Evolutionary conservation across 768 basidiomycete species (phyloP), one percentile per base, ranked within the genome.

Genomic region (Pisolithus albus): DNA sequence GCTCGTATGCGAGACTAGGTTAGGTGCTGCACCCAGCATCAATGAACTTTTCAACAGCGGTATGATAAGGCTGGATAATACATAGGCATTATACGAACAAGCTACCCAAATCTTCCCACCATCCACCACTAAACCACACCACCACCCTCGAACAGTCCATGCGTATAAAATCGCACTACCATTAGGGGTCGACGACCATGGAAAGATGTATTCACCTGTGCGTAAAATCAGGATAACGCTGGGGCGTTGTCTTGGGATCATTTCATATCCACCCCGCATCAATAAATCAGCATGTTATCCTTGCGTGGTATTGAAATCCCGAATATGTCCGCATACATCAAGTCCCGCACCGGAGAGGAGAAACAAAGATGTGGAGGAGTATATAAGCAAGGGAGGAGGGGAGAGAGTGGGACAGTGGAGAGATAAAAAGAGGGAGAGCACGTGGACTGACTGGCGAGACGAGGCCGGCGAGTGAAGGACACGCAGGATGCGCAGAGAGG

Each of bases 1-100:
- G 89, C 93, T 0, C 76, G 94, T 13, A 92, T 94, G 92, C 81
- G 94, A 23, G 91, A 92, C 69, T 94, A 67, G 74, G 11, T 34
- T 34, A 34, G 7, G 30, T 32, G 3, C 10, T 32, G 30, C 30
- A 32, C 30, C 30, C 11, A 26, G 8, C 11, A 34, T 4, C 32
- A 34, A 34, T 4, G 11, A 34, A 34, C 5, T 34, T 34, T 34
- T 34, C 34, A 34, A 15, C 34, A 34, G 34, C 34, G 15, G 13
- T 34, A 34, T 34, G 11, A 34, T 34, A 34, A 34, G 30, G 30
- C 8, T 30, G 30, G 30, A 34, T 34, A 34, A 34, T 34, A 34
- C 34, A 34, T 11, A 34, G 13, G 13, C 34, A 34, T 34, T 34
- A 34, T 11, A 34, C 34, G 34, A 34, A 34, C 13, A 11, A 34